Base-by-base conservation (phyloP, 371 early-diverging fungal species). In the Circinella umbellata region DNA sequence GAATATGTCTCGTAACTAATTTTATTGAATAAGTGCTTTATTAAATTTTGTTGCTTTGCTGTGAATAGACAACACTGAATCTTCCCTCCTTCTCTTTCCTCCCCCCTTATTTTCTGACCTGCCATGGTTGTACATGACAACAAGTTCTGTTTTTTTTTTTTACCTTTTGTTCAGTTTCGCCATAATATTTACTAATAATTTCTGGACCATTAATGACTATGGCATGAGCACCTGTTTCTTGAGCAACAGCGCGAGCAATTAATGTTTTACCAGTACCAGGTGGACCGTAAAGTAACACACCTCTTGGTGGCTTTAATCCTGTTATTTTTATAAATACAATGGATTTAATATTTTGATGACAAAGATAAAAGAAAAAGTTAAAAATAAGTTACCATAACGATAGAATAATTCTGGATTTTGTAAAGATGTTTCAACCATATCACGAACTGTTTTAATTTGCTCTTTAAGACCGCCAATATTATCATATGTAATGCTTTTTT, bases 201-300 rank as follows among this genome's bases (percentile, higher is more conserved):
- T 99, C 99, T 0, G 99, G 94, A 0, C 99, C 99, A 74, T 98
- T 98, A 42, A 99, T 90, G 18, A 91, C 80, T 10, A 95, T 93
- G 18, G 94, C 89, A 73, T 92, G 89, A 0, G 95, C 93, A 0
- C 89, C 88, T 14, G 94, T 93, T 67, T 94, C 93, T 37, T 90
- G 79, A 0, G 97, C 98, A 0, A 97, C 94, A 20, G 95, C 94
- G 59, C 94, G 88, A 0, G 96, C 98, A 39, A 99, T 87, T 71
- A 98, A 84, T 1, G 99, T 98, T 76, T 99, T 99, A 18, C 99
- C 99, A 13, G 99, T 99, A 18, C 99, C 99, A 20, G 99, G 98
- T 53, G 99, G 99, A 0, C 99, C 99, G 76, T 93, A 96, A 4
- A 99, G 76, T 35, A 98, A 79, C 0, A 96, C 91, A 7, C 98